A percentile compares a stretch with the other conserved stretches of the same genome.
phyloP scores from a whole-genome alignment of 257 asterid genomes.

The Voacanga thouarsii region DNA sequence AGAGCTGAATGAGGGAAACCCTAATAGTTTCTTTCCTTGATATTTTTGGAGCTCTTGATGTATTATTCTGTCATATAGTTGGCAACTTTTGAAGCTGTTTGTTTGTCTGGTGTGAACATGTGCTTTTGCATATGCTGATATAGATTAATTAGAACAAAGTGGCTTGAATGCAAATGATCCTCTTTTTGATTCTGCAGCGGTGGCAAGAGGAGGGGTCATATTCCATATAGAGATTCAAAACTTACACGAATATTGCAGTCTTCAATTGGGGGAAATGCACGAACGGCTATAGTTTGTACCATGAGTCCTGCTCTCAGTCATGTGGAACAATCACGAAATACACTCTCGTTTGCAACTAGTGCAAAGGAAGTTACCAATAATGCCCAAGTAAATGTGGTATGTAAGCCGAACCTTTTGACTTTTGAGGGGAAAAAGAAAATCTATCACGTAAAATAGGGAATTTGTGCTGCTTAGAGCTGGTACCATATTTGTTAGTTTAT shows the following conservation, averaged over 20 bases:
- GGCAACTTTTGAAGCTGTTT: neutral
- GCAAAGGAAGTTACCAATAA: conserved; percentile 91
- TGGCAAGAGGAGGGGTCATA: conserved; percentile 70
- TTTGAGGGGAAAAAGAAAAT: neutral
- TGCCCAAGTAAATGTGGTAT: conserved; percentile 95
- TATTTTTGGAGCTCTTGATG: neutral
- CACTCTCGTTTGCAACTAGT: conserved; percentile 80
- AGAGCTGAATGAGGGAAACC: neutral
- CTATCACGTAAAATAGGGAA: neutral
- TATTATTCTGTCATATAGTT: neutral
- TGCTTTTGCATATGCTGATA: neutral
- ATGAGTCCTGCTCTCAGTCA: conserved; percentile 94
- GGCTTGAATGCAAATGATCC: conserved; percentile 3
- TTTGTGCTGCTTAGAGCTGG: neutral
- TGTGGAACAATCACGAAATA: conserved; percentile 90
- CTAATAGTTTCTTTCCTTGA: neutral
- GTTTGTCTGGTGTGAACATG: neutral
- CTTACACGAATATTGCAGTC: conserved; percentile 93
- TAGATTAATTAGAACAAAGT: neutral
- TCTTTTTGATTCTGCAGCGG: conserved; percentile 44
- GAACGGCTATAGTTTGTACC: conserved; percentile 95
- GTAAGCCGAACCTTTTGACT: conserved; percentile 10
- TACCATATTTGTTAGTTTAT: neutral
- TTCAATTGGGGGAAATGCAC: conserved; percentile 94
- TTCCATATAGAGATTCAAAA: conserved; percentile 86